A percentile compares a stretch with the other conserved stretches of the same genome.
Evolutionary conservation across 2,329 filamentous ascomycete genomes (phyloP).

Genomic region (Cryphonectria parasitica): DNA sequence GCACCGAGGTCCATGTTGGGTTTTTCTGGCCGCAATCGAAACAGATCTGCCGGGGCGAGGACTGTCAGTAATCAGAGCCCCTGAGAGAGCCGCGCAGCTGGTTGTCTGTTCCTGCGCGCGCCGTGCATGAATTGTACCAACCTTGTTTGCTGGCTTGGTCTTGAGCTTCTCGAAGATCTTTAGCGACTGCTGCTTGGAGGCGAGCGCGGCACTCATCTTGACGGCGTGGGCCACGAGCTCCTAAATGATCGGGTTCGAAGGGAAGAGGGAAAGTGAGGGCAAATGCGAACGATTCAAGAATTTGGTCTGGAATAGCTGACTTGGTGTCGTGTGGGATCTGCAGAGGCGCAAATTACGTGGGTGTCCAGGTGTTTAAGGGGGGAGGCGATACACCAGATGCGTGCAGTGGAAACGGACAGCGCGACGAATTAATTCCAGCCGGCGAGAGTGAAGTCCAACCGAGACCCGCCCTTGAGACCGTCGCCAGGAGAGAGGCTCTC

Average conservation of each 20-base stretch:
- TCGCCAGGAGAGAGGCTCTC: not conserved
- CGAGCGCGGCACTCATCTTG: slow-evolving; percentile 66
- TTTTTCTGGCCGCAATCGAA: slow-evolving; percentile 99
- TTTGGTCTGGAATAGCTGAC: not conserved
- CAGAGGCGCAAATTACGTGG: not conserved
- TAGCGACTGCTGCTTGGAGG: slow-evolving; percentile 92
- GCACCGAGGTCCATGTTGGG: slow-evolving; percentile 97
- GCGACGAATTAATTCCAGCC: slow-evolving; percentile 30
- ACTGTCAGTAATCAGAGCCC: slow-evolving; percentile 29
- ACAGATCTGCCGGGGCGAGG: slow-evolving; percentile 69
- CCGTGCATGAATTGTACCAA: slow-evolving; percentile 39
- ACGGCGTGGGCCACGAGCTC: slow-evolving; percentile 28
- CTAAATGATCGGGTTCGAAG: not conserved
- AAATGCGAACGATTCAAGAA: not conserved
- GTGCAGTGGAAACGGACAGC: slow-evolving; percentile 28
- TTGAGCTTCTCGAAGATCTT: slow-evolving; percentile 98
- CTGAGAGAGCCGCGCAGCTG: not conserved
- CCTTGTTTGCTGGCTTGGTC: slow-evolving; percentile 92
- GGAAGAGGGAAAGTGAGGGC: not conserved
- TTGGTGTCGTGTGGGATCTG: not conserved
- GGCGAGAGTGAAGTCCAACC: slow-evolving; percentile 23
- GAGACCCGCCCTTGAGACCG: slow-evolving; percentile 13
- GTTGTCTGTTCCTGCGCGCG: not conserved
- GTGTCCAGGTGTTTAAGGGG: slow-evolving; percentile 22
- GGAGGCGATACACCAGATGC: slow-evolving; percentile 7